phyloP scores from a whole-genome alignment of 2,329 filamentous ascomycete species.

The Pyrenochaeta sp. region DNA sequence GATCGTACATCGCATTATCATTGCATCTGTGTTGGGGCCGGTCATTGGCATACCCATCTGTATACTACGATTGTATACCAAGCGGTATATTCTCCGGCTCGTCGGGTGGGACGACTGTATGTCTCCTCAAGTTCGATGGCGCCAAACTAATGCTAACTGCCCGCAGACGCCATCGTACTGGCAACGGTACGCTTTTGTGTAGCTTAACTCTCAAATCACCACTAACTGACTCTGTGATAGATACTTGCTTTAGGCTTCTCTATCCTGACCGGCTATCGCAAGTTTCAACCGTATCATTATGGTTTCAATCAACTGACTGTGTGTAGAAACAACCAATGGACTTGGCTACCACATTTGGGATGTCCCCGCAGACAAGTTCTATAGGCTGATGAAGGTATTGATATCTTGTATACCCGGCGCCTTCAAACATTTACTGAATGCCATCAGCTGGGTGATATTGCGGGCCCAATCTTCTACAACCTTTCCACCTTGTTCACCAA shows the following conservation, averaged over 20 bases:
- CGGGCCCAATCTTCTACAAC: conserved; percentile 23
- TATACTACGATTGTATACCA: conserved; percentile 20
- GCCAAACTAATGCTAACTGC: background rate
- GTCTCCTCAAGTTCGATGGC: background rate
- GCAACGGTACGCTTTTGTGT: conserved; percentile 10
- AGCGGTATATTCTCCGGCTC: conserved; percentile 19
- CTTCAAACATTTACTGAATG: background rate
- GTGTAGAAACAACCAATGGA: conserved; percentile 24
- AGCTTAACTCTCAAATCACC: background rate
- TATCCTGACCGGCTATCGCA: conserved; percentile 16
- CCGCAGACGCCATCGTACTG: conserved; percentile 13
- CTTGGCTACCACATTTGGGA: conserved; percentile 23
- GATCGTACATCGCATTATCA: conserved; percentile 23
- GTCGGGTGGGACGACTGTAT: conserved; percentile 22
- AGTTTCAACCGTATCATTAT: background rate
- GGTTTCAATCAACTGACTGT: background rate
- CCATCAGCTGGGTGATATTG: conserved; percentile 22
- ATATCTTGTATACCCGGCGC: background rate
- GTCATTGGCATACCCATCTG: conserved; percentile 20
- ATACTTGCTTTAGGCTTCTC: conserved; percentile 18
- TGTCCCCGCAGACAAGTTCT: conserved; percentile 14
- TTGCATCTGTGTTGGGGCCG: conserved; percentile 16
- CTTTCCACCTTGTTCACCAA: conserved; percentile 22
- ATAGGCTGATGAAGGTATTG: conserved; percentile 23
- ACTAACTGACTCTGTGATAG: conserved; percentile 10